A percentile compares a stretch with the other conserved stretches of the same genome.
Evolutionary conservation across 495 filamentous ascomycete genomes (phyloP).

Genomic region (Xylaria curta): DNA sequence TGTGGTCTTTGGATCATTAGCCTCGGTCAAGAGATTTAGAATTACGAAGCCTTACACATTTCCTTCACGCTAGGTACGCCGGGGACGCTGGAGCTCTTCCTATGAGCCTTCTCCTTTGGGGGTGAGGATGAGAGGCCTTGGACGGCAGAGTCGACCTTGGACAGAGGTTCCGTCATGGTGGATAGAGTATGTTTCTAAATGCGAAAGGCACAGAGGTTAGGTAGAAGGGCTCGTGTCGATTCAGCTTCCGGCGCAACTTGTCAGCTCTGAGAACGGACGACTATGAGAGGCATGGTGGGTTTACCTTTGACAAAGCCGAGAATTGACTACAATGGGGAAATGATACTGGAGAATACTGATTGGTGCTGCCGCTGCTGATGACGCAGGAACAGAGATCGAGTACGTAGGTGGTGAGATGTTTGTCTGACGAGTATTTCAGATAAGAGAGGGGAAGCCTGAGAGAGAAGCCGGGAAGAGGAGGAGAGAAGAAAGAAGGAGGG

Average conservation of each 20-base stretch:
- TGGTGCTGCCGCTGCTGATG: background rate
- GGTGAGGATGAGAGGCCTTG: constrained; percentile 74
- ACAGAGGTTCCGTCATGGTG: constrained; percentile 72
- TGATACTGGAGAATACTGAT: background rate
- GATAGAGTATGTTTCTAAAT: constrained; percentile 21
- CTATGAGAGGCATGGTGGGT: background rate
- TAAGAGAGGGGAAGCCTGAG: constrained; percentile 35
- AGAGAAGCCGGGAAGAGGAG: constrained; percentile 33
- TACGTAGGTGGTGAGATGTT: background rate
- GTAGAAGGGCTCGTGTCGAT: constrained; percentile 14
- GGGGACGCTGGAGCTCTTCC: constrained; percentile 68
- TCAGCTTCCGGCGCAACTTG: constrained; percentile 11
- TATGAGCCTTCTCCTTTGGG: constrained; percentile 71
- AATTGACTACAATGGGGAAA: background rate
- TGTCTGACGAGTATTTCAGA: constrained; percentile 16
- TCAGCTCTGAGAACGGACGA: background rate
- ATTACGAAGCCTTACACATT: constrained; percentile 65
- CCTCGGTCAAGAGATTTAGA: constrained; percentile 11
- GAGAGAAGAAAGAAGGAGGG: constrained; percentile 32
- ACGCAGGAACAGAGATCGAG: background rate
- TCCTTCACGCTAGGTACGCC: constrained; percentile 85
- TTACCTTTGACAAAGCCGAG: constrained; percentile 8
- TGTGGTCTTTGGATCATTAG: constrained; percentile 63
- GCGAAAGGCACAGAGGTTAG: constrained; percentile 25
- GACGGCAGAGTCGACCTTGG: constrained; percentile 87